These are phyloP conservation scores for Xylaria sp. DNA, from an alignment of 2,329 filamentous ascomycete genomes.

Conservation along the genomic window DNA sequence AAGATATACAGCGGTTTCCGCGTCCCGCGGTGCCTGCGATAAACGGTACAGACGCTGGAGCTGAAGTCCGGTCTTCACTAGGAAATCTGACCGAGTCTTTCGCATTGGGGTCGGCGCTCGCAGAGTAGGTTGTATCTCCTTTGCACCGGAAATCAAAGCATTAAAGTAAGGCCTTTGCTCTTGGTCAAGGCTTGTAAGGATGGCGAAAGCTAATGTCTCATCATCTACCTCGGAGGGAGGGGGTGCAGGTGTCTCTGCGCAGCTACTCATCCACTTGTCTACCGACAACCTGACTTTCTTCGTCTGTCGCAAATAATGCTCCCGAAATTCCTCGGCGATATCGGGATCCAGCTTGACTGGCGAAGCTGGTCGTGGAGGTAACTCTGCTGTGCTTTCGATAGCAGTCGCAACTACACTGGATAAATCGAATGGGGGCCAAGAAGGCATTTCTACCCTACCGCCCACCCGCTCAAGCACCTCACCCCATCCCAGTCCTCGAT, in stretches of 20 bases:
- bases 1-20: conserved; percentile 86
- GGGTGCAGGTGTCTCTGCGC: conserved; percentile 77
- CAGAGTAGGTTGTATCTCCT: conserved; percentile 64
- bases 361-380: conserved; percentile 66
- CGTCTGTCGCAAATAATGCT: conserved; percentile 90
- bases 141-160: conserved; percentile 74
- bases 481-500: conserved; percentile 88
- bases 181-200: conserved; percentile 84
- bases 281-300: conserved; percentile 93
- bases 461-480: conserved; percentile 94
- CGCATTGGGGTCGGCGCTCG: conserved; percentile 76
- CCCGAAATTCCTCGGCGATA: conserved; percentile 90
- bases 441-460: conserved; percentile 84
- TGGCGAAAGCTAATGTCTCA: conserved; percentile 92
- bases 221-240: conserved; percentile 92
- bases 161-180: conserved; percentile 85
- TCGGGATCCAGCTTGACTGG: conserved; percentile 87
- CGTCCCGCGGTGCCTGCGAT: conserved; percentile 77
- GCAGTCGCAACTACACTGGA: conserved; percentile 70
- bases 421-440: conserved; percentile 89
- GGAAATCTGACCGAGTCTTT: conserved; percentile 75
- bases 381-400: conserved; percentile 71
- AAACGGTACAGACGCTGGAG: conserved; percentile 88
- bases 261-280: conserved; percentile 87
- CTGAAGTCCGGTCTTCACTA: conserved; percentile 79